Evolutionary conservation across 306 rosid species (phyloP).

Genomic region (Clitoria ternatea): DNA sequence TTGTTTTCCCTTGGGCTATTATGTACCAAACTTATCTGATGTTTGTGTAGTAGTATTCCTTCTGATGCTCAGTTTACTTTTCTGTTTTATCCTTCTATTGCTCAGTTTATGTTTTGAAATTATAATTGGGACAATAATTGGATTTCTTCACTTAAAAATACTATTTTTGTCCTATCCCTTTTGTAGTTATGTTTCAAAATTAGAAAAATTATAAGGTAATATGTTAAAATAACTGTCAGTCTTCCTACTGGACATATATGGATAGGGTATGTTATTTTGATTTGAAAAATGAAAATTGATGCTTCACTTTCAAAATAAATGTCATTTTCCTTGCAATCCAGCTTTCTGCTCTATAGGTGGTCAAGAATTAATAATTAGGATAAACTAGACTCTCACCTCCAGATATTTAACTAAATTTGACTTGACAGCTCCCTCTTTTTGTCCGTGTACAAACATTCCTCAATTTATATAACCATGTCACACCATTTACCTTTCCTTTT

Average conservation of each 20-base stretch:
- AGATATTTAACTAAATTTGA: too few relatives aligned
- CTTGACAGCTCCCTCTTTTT: too few relatives aligned
- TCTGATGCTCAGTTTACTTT: not conserved
- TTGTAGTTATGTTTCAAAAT: slow-evolving; percentile 12
- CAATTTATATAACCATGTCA: too few relatives aligned
- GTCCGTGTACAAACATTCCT: too few relatives aligned
- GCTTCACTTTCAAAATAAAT: not conserved
- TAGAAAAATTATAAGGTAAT: not conserved
- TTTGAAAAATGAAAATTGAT: slow-evolving; percentile 6
- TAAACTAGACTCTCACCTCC: too few relatives aligned
- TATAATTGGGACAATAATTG: not conserved
- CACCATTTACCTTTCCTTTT: too few relatives aligned
- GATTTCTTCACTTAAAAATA: not conserved
- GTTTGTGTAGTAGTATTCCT: not conserved
- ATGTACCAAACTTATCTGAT: not conserved
- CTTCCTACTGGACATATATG: not conserved
- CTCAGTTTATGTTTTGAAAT: not conserved
- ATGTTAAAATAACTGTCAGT: not conserved
- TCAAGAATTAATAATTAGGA: not conserved
- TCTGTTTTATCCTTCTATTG: slow-evolving; percentile 2
- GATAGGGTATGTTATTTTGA: not conserved
- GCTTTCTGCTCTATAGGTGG: slow-evolving; percentile 5
- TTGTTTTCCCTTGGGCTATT: not conserved
- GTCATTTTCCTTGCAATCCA: not conserved
- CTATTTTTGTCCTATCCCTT: not conserved